Percentiles rank a stretch among this genome's conserved stretches.
Conservation (phyloP, 2,329 filamentous ascomycete genomes). For the Penicillium digitatum region DNA sequence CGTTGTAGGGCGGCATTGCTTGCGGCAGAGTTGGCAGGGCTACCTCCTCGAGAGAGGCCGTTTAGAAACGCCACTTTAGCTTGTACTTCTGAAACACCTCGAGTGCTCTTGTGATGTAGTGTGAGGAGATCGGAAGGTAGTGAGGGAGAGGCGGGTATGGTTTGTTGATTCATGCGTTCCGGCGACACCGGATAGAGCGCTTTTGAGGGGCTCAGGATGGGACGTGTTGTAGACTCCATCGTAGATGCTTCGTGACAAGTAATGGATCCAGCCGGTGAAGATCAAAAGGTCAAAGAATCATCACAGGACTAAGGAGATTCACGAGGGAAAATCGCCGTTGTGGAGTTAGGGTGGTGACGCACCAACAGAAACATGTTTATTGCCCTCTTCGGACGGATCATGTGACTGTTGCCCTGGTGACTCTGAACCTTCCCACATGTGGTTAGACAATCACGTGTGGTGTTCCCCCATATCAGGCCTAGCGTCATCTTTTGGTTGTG, state of each 20-base stretch:
- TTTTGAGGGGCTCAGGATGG: constrained; percentile 33
- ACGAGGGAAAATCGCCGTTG: constrained; percentile 22
- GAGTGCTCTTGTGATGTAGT: constrained; percentile 36
- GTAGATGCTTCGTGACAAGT: constrained; percentile 12
- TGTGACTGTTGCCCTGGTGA: constrained; percentile 34
- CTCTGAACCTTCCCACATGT: constrained; percentile 6
- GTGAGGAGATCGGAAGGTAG: constrained; percentile 34
- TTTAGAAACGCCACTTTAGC: constrained; percentile 49
- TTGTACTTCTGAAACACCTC: constrained; percentile 44
- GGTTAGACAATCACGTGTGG: constrained; percentile 23
- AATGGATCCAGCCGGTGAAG: constrained; percentile 1
- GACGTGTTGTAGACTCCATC: constrained; percentile 39
- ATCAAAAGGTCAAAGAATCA: constrained; percentile 19
- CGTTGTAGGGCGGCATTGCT: constrained; percentile 44
- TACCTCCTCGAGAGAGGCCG: constrained; percentile 37
- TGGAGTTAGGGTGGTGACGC: constrained; percentile 27
- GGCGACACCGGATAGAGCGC: constrained; percentile 46
- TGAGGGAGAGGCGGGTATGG: constrained; percentile 40
- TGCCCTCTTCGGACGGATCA: constrained; percentile 24
- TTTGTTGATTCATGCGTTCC: constrained; percentile 49
- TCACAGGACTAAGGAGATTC: constrained; percentile 8
- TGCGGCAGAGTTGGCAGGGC: constrained; percentile 34
- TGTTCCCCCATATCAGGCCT: constrained; percentile 1
- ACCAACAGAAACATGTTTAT: constrained; percentile 31
- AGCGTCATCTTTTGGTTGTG: constrained; percentile 6